Percentiles rank a stretch among this genome's conserved stretches.
Evolutionary conservation across 2,329 filamentous ascomycete genomes (phyloP).

Genomic region (Trichoderma polysporum): DNA sequence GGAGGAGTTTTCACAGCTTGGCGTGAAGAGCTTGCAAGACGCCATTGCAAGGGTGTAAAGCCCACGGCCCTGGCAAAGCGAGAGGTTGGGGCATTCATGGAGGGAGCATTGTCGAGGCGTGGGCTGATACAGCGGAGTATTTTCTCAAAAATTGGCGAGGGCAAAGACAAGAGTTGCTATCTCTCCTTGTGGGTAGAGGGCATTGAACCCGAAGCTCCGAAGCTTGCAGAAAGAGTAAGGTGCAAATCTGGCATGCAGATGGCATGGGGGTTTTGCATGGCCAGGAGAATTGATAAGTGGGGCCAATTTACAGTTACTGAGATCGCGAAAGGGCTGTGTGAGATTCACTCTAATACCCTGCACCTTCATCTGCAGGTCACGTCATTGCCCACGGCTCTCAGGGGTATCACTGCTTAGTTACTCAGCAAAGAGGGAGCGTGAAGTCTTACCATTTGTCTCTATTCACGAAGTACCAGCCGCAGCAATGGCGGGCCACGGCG

Average conservation of each 20-base stretch:
- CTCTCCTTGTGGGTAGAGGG: conserved; percentile 20
- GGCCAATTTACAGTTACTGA: neutral
- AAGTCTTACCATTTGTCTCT: neutral
- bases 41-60: conserved; percentile 27
- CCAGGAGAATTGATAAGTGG: neutral
- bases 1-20: conserved; percentile 25
- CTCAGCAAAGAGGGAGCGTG: neutral
- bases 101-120: conserved; percentile 19
- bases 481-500: conserved; percentile 56
- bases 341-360: conserved; percentile 12
- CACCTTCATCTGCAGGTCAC: conserved; percentile 10
- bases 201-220: conserved; percentile 25
- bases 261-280: neutral
- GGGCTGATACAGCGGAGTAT: neutral
- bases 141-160: conserved; percentile 1
- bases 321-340: neutral
- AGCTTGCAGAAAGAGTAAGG: conserved; percentile 16
- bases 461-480: neutral
- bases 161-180: neutral
- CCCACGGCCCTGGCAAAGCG: conserved; percentile 26
- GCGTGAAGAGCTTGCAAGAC: conserved; percentile 33
- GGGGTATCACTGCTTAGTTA: neutral
- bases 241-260: neutral
- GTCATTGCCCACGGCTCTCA: neutral
- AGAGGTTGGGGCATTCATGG: conserved; percentile 35